These are phyloP conservation scores for Lodderomyces theae DNA, from an alignment of 1,139 yeast species.

Conservation along the genomic window DNA sequence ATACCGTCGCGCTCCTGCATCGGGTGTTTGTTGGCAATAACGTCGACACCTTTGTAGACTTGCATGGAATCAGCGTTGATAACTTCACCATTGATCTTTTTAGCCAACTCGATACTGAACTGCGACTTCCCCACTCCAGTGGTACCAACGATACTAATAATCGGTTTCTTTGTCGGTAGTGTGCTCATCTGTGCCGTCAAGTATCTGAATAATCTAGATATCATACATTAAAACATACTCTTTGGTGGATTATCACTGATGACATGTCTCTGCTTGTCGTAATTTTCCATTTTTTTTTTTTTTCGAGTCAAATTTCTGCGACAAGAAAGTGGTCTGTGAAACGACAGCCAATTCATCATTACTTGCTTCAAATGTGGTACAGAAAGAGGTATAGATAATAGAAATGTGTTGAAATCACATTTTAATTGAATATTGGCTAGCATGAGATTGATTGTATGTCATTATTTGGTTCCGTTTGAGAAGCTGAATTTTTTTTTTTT, in stretches of 20 bases:
- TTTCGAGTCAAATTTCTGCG: not conserved
- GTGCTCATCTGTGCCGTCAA: not conserved
- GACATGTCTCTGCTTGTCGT: too few relatives aligned
- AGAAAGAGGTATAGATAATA: too few relatives aligned
- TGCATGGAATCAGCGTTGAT: constrained; percentile 98
- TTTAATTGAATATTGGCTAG: too few relatives aligned
- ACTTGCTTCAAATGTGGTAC: too few relatives aligned
- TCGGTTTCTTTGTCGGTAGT: constrained; percentile 21
- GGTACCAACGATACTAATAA: constrained; percentile 84
- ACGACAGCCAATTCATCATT: too few relatives aligned
- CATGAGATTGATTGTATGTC: too few relatives aligned
- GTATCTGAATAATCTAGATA: not conserved
- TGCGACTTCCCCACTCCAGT: constrained; percentile 99
- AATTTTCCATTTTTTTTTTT: not conserved
- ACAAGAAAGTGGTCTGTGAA: too few relatives aligned
- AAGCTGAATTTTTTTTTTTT: too few relatives aligned
- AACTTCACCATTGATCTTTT: constrained; percentile 77
- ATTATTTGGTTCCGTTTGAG: too few relatives aligned
- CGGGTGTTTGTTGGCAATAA: constrained; percentile 92
- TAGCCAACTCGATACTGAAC: constrained; percentile 77
- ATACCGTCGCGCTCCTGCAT: constrained; percentile 67
- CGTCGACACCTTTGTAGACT: constrained; percentile 69
- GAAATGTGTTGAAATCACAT: too few relatives aligned
- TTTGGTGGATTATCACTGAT: too few relatives aligned
- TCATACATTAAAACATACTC: not conserved